Percentiles rank a stretch among this genome's conserved stretches.
Conservation (phyloP, 148 eudicot species). For the Polygonum maritimum region DNA sequence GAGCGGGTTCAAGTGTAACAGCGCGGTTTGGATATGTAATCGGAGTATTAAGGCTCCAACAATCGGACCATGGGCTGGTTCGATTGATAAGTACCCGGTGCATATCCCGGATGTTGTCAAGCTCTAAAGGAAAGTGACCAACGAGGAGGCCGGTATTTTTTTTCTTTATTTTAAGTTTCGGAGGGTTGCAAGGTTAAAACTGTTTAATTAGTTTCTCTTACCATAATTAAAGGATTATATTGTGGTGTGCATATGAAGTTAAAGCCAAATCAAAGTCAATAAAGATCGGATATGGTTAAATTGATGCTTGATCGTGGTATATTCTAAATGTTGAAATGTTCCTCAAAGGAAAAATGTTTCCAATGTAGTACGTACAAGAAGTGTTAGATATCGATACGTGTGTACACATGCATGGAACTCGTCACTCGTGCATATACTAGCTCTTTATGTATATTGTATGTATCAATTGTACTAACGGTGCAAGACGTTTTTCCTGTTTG, state of each 20-base stretch:
- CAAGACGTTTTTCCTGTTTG: neutral
- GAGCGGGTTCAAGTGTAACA: conserved; percentile 33
- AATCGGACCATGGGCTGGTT: conserved; percentile 34
- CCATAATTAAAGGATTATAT: neutral
- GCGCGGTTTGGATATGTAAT: conserved; percentile 33
- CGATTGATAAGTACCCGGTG: conserved; percentile 29
- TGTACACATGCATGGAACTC: too few species aligned
- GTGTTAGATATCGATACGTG: neutral
- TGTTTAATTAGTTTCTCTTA: too few species aligned
- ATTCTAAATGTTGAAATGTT: neutral
- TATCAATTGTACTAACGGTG: neutral
- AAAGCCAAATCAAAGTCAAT: neutral
- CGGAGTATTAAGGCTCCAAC: conserved; percentile 11
- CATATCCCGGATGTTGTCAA: conserved; percentile 22
- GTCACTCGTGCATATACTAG: neutral
- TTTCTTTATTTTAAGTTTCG: neutral
- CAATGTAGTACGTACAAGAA: neutral
- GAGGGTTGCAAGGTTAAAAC: neutral
- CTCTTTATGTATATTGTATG: neutral
- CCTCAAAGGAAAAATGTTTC: neutral
- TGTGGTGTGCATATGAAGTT: conserved; percentile 2
- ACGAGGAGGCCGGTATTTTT: neutral
- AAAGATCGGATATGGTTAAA: neutral
- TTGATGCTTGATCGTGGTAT: neutral
- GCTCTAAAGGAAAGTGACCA: conserved; percentile 11